These are phyloP conservation scores for Kazachstania psychrophila DNA, from an alignment of 805 yeast species.

Conservation along the genomic window DNA sequence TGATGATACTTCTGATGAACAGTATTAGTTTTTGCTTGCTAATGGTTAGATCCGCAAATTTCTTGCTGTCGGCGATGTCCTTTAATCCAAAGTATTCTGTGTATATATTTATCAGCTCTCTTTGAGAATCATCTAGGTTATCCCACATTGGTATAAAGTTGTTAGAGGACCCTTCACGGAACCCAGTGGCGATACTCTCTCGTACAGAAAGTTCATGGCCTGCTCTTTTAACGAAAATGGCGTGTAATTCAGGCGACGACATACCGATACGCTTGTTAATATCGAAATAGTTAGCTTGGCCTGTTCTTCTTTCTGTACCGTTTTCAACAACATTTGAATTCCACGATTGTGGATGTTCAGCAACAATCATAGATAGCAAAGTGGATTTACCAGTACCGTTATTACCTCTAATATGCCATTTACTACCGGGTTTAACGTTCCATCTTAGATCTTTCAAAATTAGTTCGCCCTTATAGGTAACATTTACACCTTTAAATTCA, in stretches of 20 bases:
- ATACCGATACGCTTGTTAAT: constrained; percentile 75
- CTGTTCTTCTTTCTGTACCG: constrained; percentile 53
- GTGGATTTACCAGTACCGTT: constrained; percentile 96
- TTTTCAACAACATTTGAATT: constrained; percentile 60
- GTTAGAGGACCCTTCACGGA: constrained; percentile 44
- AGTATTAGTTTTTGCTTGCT: constrained; percentile 72
- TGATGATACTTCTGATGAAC: constrained; percentile 68
- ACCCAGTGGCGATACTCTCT: constrained; percentile 65
- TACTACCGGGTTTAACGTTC: constrained; percentile 60
- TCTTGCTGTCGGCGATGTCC: constrained; percentile 26
- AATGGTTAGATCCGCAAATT: constrained; percentile 48
- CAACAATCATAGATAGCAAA: constrained; percentile 68
- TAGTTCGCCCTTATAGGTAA: constrained; percentile 54
- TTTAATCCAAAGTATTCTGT: constrained; percentile 39
- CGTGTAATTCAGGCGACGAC: constrained; percentile 86
- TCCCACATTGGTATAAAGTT: constrained; percentile 43
- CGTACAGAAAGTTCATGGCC: constrained; percentile 37
- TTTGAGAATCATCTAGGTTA: constrained; percentile 26
- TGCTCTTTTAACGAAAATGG: constrained; percentile 54
- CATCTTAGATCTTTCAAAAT: constrained; percentile 55
- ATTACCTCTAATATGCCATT: constrained; percentile 82
- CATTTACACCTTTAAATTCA: constrained; percentile 53
- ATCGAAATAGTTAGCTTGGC: constrained; percentile 65
- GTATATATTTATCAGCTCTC: constrained; percentile 36
- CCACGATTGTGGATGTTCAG: constrained; percentile 98